Percentiles rank a stretch among this genome's conserved stretches.
Conservation (phyloP, 768 basidiomycete genomes). For the Calocybe indica region DNA sequence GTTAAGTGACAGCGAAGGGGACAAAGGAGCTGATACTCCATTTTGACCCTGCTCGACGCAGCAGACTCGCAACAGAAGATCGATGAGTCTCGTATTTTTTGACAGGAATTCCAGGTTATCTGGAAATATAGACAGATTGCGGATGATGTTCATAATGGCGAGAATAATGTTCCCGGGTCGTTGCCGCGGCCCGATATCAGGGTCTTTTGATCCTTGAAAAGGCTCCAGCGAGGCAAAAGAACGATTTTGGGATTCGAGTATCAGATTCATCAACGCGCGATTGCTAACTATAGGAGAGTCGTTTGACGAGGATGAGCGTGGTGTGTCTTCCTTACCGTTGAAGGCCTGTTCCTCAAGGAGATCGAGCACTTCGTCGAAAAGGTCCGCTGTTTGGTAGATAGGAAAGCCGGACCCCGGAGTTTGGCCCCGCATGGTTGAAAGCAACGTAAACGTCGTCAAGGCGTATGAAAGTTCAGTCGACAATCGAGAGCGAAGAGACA, state of each 20-base stretch:
- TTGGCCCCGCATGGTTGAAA: constrained; percentile 72
- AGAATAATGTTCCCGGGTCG: constrained; percentile 67
- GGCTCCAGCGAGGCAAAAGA: constrained; percentile 53
- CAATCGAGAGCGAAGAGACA: constrained; percentile 86
- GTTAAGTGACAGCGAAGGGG: constrained; percentile 56
- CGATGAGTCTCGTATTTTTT: constrained; percentile 55
- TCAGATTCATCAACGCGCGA: constrained; percentile 51
- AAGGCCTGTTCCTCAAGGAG: constrained; percentile 82
- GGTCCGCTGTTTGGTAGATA: constrained; percentile 67
- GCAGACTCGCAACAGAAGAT: constrained; percentile 67
- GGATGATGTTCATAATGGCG: constrained; percentile 70
- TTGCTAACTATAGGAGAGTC: constrained; percentile 50
- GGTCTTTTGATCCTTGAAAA: constrained; percentile 45
- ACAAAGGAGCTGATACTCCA: constrained; percentile 34
- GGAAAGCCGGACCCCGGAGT: constrained; percentile 67
- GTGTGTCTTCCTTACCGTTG: constrained; percentile 32
- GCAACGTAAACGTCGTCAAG: constrained; percentile 76
- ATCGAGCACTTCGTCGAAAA: constrained; percentile 84
- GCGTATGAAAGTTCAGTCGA: constrained; percentile 85
- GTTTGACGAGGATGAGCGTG: constrained; percentile 20
- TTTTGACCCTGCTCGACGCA: constrained; percentile 32
- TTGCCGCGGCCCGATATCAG: constrained; percentile 49
- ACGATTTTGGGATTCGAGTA: constrained; percentile 51
- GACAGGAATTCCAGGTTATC: constrained; percentile 71
- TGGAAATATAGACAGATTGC: constrained; percentile 72